Evolutionary conservation across 805 yeast genomes (phyloP).

Genomic region (Lachancea waltii): DNA sequence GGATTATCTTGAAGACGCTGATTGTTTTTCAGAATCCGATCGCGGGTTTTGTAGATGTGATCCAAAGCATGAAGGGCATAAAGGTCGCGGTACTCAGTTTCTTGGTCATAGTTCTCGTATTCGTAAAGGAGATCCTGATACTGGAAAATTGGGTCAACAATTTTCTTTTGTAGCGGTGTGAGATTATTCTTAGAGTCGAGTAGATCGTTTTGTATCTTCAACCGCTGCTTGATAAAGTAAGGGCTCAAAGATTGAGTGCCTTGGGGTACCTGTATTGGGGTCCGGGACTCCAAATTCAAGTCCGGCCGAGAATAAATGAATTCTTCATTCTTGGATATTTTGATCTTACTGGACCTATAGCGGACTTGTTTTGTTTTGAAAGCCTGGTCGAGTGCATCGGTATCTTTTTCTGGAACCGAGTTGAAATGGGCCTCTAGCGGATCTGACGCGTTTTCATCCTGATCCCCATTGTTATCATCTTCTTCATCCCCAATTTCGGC

Average conservation of each 20-base stretch:
- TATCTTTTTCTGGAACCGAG: conserved; percentile 31
- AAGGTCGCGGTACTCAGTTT: conserved; percentile 49
- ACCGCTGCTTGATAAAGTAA: conserved; percentile 43
- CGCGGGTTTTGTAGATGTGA: conserved; percentile 83
- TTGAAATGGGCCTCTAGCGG: conserved; percentile 78
- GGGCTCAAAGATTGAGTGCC: conserved; percentile 23
- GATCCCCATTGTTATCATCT: conserved; percentile 29
- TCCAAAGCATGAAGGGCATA: conserved; percentile 70
- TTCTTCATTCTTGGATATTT: conserved; percentile 18
- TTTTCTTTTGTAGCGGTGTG: conserved; percentile 40
- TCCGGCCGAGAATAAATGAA: conserved; percentile 26
- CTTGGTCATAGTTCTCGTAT: conserved; percentile 44
- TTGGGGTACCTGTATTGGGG: conserved; percentile 19
- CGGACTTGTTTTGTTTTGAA: conserved; percentile 29
- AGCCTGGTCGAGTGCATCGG: conserved; percentile 34
- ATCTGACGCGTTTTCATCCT: conserved; percentile 45
- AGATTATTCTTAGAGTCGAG: conserved; percentile 26
- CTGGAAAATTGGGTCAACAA: conserved; percentile 60
- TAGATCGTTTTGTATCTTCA: conserved; percentile 27
- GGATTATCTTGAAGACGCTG: conserved; percentile 42
- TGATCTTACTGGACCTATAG: conserved; percentile 20
- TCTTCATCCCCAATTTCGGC: conserved; percentile 31
- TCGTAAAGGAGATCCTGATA: conserved; percentile 70
- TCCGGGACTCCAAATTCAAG: conserved; percentile 12
- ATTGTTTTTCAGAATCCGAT: conserved; percentile 72